Evolutionary conservation across 164 flowering plant species (phyloP).

Genomic region (Magnolia officinalis): DNA sequence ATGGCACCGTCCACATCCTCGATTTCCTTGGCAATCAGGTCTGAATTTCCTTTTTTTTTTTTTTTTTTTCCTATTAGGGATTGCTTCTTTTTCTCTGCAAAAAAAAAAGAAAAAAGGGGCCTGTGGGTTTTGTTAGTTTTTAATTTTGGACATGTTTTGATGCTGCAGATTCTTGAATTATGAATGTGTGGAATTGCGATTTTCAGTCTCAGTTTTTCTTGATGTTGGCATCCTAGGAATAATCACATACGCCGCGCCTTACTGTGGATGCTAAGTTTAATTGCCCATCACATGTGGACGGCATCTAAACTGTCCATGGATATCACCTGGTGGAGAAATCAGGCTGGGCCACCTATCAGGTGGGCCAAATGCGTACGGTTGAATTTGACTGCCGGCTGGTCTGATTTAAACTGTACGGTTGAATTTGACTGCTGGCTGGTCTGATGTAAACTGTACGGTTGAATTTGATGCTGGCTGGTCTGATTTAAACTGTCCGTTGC

Average conservation of each 20-base stretch:
- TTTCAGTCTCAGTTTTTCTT: not conserved
- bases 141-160: not conserved
- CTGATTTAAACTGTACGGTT: not conserved
- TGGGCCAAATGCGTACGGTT: not conserved
- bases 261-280: not conserved
- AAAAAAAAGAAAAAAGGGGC: too few species aligned
- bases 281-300: not conserved
- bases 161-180: not conserved
- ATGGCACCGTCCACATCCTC: slow-evolving; percentile 82
- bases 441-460: not conserved
- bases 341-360: not conserved
- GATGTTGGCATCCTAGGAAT: not conserved
- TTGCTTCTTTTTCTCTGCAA: too few species aligned
- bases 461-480: not conserved
- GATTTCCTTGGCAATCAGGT: slow-evolving; percentile 97
- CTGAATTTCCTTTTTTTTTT: not conserved
- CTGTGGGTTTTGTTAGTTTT: not conserved
- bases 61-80: not conserved
- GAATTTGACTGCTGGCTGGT: not conserved
- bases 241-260: not conserved
- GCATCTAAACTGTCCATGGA: not conserved
- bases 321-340: not conserved
- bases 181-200: not conserved
- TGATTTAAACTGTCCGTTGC: not conserved
- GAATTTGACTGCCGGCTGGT: not conserved